Percentiles rank a stretch among this genome's conserved stretches.
phyloP scores from a whole-genome alignment of 306 rosid genomes.

The Vicia faba region DNA sequence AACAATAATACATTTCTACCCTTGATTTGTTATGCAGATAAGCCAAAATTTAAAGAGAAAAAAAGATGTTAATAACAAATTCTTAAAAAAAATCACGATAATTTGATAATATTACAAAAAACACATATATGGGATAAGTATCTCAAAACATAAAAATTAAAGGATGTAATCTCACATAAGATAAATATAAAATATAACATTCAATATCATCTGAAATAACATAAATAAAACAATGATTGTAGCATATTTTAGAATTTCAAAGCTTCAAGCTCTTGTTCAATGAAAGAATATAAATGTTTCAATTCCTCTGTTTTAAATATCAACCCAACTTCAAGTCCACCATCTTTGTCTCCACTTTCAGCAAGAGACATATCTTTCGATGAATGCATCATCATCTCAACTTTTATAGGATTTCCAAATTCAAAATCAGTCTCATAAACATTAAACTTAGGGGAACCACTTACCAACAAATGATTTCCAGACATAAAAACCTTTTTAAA shows the following conservation, averaged over 20 bases:
- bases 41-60: no score
- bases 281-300: conserved; percentile 13
- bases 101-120: no score
- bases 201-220: background rate
- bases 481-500: conserved; percentile 23
- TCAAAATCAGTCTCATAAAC: conserved; percentile 51
- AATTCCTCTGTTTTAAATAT: background rate
- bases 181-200: no score
- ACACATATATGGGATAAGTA: no score
- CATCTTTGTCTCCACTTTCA: conserved; percentile 37
- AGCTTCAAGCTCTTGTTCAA: conserved; percentile 26
- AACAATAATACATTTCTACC: no score
- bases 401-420: no score
- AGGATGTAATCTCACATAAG: no score
- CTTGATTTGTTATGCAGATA: no score
- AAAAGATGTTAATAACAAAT: no score
- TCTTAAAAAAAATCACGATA: no score
- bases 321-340: conserved; percentile 49
- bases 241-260: background rate
- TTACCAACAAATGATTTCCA: conserved; percentile 33
- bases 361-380: conserved; percentile 43
- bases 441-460: conserved; percentile 42
- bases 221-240: background rate
- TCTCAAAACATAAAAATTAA: no score
- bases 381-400: no score